Evolutionary conservation across 352 stramenopile genomes (phyloP), one percentile per base, ranked within the genome.

Genomic region (Peronospora farinosa): DNA sequence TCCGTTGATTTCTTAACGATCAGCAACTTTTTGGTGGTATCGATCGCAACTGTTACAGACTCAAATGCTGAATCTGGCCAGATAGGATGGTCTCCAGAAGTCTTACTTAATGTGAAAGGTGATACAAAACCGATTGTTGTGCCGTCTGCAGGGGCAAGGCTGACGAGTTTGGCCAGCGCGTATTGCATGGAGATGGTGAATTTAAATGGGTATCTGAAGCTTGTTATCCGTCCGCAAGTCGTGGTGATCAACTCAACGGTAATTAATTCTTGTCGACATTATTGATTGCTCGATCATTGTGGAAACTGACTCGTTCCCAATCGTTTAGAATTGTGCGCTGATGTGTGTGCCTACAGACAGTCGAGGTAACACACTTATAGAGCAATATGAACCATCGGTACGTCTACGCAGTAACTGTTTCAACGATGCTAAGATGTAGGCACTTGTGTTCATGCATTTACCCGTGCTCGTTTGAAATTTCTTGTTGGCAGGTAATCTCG

Each of bases 211-310:
- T 63, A 46, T 12, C 23, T 79, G 7, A 66, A 61, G 21, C 36
- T 84, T 9, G 38, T 49, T 10, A 78, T 86, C 36, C 63, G 64
- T 16, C 73, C 75, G 12, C 57, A 69, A 54, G 51, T 84, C 11
- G 63, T 86, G 23, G 54, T 86, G 23, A 63, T 82, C 40, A 85
- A 86, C 47, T 59, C 73, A 19, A 80, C 71, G 66, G 75, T 86
- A 68, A 54, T 49, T 17, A 60, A 7, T 1, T 5, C 10, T 40
- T 25, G n/a, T 9, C 7, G 4, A 45, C 33, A 1, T 36, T 30
- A 11, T 47, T 19, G 9, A 46, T 42, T 12, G 53, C 10, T n/a
- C 3, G 16, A 33, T 32, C 35, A 21, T 47, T 28, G 2, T 19
- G 11, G 31, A 53, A 56, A 21, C 17, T 64, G 44, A 57, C 44